Percentiles rank a stretch among this genome's conserved stretches.
These are phyloP conservation scores for Datura wrightii DNA, from an alignment of 257 asterid genomes.

Conservation along the genomic window DNA sequence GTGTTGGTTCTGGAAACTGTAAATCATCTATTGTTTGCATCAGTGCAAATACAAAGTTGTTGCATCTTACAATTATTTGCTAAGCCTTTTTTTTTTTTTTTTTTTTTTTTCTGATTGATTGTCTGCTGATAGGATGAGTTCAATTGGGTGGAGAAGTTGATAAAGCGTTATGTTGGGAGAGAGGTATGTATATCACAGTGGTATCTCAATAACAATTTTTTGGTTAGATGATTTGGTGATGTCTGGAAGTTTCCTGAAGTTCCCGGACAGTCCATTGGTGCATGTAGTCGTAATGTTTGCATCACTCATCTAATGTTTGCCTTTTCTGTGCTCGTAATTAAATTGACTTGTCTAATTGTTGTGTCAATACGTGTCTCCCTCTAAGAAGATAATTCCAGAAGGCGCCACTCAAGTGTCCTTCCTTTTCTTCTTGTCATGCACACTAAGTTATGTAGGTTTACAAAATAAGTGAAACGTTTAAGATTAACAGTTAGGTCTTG, in stretches of 20 bases:
- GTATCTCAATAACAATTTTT: background rate
- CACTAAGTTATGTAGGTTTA: background rate
- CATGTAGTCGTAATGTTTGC: background rate
- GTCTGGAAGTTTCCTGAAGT: background rate
- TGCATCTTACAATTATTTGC: constrained; percentile 26
- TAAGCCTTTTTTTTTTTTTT: background rate
- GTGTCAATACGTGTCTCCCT: background rate
- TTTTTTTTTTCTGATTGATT: background rate
- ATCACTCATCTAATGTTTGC: background rate
- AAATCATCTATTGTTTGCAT: background rate
- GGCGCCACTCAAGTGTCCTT: background rate
- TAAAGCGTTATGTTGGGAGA: constrained; percentile 80
- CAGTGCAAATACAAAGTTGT: background rate
- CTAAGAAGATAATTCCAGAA: background rate
- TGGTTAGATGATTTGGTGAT: background rate
- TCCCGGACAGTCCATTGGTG: background rate
- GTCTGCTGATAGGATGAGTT: constrained; percentile 67
- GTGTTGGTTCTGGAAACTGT: background rate
- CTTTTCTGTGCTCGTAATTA: background rate
- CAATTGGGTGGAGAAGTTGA: constrained; percentile 71
- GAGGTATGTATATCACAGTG: constrained; percentile 57
- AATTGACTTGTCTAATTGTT: background rate
- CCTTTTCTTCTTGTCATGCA: background rate
- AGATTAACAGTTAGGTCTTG: background rate
- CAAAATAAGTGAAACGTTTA: background rate